These are phyloP conservation scores for Crucihimalaya himalaica DNA, from an alignment of 345 rosid species.

Conservation along the genomic window DNA sequence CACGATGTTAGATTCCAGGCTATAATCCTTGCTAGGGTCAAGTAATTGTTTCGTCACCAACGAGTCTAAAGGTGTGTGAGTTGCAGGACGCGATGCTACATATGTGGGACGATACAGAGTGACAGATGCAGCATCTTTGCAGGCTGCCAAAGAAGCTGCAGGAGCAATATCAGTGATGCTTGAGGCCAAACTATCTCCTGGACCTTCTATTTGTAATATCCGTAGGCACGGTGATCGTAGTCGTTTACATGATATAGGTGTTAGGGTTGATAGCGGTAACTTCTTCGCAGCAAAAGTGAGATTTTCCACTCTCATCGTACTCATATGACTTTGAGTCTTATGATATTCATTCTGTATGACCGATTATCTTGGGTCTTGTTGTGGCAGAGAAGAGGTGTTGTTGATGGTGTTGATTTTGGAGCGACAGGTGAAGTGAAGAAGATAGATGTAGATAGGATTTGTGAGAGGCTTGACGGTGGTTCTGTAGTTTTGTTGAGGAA, in stretches of 20 bases:
- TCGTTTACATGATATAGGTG: constrained; percentile 92
- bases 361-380: constrained; percentile 7
- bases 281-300: constrained; percentile 95
- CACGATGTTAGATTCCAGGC: not conserved
- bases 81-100: constrained; percentile 68
- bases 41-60: not conserved
- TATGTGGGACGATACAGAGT: constrained; percentile 81
- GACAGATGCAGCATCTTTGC: constrained; percentile 77
- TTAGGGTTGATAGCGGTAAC: constrained; percentile 94
- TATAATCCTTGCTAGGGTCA: not conserved
- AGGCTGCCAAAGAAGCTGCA: constrained; percentile 93
- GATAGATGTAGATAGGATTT: constrained; percentile 76
- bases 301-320: constrained; percentile 12
- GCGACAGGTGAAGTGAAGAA: constrained; percentile 96
- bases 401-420: constrained; percentile 90
- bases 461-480: constrained; percentile 91
- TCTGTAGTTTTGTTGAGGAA: constrained; percentile 83
- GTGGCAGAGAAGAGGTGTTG: constrained; percentile 84
- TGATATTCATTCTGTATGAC: not conserved
- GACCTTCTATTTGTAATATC: constrained; percentile 83
- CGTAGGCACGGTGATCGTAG: constrained; percentile 92
- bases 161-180: constrained; percentile 87
- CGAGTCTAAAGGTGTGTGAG: not conserved
- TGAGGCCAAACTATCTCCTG: constrained; percentile 96
- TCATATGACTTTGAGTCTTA: not conserved